Conservation (phyloP, 169 alveolate species). For the Plasmodium blacklocki region DNA sequence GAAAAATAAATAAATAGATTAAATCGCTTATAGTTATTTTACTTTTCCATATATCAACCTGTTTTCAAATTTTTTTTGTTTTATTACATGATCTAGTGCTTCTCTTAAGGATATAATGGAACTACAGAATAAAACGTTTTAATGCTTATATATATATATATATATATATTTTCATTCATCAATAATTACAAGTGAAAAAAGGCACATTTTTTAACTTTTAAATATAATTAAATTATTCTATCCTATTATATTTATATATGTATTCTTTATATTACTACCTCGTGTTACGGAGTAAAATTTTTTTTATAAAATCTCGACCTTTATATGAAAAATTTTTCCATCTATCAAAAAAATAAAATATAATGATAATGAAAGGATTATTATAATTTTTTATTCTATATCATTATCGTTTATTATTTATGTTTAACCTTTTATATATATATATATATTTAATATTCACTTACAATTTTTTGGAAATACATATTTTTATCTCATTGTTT, state of each 20-base stretch:
- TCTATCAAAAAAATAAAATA: slow-evolving; percentile 7
- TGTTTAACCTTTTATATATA: not conserved
- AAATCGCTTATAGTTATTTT: not conserved
- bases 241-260: not conserved
- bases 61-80: not conserved
- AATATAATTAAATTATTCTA: not conserved
- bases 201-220: too few species aligned
- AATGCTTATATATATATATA: not conserved
- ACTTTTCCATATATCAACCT: not conserved
- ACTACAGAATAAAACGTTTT: slow-evolving; percentile 8
- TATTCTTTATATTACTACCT: slow-evolving; percentile 18
- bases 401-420: too few species aligned
- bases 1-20: slow-evolving; percentile 7
- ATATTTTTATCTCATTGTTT: slow-evolving; percentile 19
- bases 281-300: slow-evolving; percentile 26
- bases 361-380: not conserved
- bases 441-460: not conserved
- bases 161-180: not conserved
- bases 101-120: slow-evolving; percentile 46
- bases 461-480: slow-evolving; percentile 2
- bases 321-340: slow-evolving; percentile 28
- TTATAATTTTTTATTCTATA: not conserved
- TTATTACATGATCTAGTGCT: slow-evolving; percentile 55
- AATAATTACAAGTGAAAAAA: too few species aligned
- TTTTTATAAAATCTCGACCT: slow-evolving; percentile 46